Evolutionary conservation across 148 eudicot species (phyloP), one percentile per base, ranked within the genome.

Genomic region (Rhododendron griersonianum): DNA sequence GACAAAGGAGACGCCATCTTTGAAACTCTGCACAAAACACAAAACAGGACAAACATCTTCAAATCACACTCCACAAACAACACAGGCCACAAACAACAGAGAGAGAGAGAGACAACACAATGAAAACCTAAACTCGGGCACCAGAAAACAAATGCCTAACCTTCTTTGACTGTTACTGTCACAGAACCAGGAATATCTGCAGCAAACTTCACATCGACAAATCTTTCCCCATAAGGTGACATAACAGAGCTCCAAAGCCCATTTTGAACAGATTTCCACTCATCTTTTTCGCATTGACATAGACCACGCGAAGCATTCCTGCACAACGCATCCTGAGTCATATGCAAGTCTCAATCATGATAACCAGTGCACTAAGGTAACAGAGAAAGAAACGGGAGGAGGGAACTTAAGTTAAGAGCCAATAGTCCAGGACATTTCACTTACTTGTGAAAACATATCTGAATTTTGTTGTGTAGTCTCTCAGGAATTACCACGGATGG

Each of bases 401-500:
- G 69, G 73, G 53, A 21, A 65, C 30, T n/a, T 81, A 77, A 82
- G 41, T n/a, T 81, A 77, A 82, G 41, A 45, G 28, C 73, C 59
- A 55, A 21, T 59, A 83, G 11, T 51, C 69, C 39, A 78, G 55
- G 33, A 69, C 11, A 59, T 48, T 47, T 65, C 28, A 85, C 98
- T 90, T 82, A 95, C 99, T 81, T 84, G 90, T 97, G 99, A 85
- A 93, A 91, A 88, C 99, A 97, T 51, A 97, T 90, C 87, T 93
- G 94, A 84, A 97, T 92, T 88, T 90, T 95, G 82, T 80, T 92
- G 87, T 92, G 92, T 48, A 91, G 88, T 89, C 73, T 93, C 84
- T 95, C 98, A 39, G 96, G 96, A 84, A 95, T 97, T 71, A 90
- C 94, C 37, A 87, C 98, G 28, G 99, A 95, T 77, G 98, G 98